Percentiles rank a stretch among this genome's conserved stretches.
Evolutionary conservation across 306 rosid species (phyloP).

Genomic region (Citrullus amarus): DNA sequence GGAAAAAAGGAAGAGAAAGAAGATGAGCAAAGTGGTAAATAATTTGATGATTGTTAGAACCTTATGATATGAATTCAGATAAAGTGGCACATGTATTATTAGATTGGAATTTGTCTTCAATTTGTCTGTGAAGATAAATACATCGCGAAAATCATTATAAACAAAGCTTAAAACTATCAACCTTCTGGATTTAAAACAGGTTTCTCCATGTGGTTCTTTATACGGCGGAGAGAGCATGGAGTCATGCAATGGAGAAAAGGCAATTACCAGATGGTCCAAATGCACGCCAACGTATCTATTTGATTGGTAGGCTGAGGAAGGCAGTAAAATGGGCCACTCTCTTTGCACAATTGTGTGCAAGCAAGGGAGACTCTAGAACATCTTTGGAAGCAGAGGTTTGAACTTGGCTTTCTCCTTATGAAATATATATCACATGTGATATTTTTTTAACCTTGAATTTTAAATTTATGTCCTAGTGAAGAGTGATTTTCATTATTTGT

Average conservation of each 20-base stretch:
- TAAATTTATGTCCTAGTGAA: background rate
- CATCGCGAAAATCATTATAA: background rate
- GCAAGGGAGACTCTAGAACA: conserved; percentile 90
- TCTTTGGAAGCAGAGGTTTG: conserved; percentile 97
- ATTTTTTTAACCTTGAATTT: background rate
- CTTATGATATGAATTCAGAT: background rate
- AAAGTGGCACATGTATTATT: background rate
- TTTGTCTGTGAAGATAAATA: background rate
- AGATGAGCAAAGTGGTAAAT: background rate
- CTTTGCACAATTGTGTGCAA: conserved; percentile 75
- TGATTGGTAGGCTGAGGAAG: conserved; percentile 96
- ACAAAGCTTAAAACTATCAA: background rate
- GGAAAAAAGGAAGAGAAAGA: background rate
- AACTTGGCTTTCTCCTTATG: background rate
- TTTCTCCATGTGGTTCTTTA: conserved; percentile 81
- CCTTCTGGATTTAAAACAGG: conserved; percentile 44
- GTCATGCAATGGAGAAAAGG: conserved; percentile 99
- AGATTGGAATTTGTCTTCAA: background rate
- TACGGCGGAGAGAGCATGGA: conserved; percentile 96
- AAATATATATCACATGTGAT: background rate
- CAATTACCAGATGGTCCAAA: conserved; percentile 92
- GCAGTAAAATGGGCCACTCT: conserved; percentile 89
- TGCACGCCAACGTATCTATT: conserved; percentile 71
- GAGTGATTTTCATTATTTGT: background rate
- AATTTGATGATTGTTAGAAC: background rate